Evolutionary conservation across 805 yeast species (phyloP), one percentile per base, ranked within the genome.

Genomic region (Starmerella riodocensis): DNA sequence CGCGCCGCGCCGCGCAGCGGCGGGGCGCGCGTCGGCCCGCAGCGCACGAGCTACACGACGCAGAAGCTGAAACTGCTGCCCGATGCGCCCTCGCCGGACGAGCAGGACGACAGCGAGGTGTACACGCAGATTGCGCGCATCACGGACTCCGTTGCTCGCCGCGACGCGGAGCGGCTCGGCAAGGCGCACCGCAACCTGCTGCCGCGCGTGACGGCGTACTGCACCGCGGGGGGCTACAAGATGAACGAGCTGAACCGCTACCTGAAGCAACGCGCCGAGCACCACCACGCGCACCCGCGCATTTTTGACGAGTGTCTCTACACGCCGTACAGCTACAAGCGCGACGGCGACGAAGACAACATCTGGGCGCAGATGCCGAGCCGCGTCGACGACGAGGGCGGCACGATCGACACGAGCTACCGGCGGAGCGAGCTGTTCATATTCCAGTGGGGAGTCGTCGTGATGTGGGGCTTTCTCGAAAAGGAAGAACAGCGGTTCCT

Each of bases 391-490:
- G 94, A 83, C 52, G 94, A 86, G 57, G 97, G 97, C 41, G 95
- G 95, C 24, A 94, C 85, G 49, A 82, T 88, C 37, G 88, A 84
- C 51, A 76, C 86, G 37, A 85, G 85, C 40, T 96, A 86, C 56
- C 76, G 88, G 34, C 84, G 86, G 37, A 78, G 77, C 51, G 97
- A 86, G 55, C 66, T 85, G 7, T 91, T 86, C 54, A 65, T 91
- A 6, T 91, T 91, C 63, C 95, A 86, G 53, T 91, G 91, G 59
- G 98, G 98, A 17, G 98, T 91, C n/a, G 76, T 84, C 24, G 94
- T 91, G 1, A 62, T 91, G 65, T 91, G 98, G 98, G 98, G 98
- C 0, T 91, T 83, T 54, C 73, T 84, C 2, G 69, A 74, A 39
- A 70, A 74, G 38, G 97, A 91, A 59, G 98, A 91, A 56, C 65